Conservation (phyloP, 2,329 filamentous ascomycete genomes). For the Colletotrichum magnum region DNA sequence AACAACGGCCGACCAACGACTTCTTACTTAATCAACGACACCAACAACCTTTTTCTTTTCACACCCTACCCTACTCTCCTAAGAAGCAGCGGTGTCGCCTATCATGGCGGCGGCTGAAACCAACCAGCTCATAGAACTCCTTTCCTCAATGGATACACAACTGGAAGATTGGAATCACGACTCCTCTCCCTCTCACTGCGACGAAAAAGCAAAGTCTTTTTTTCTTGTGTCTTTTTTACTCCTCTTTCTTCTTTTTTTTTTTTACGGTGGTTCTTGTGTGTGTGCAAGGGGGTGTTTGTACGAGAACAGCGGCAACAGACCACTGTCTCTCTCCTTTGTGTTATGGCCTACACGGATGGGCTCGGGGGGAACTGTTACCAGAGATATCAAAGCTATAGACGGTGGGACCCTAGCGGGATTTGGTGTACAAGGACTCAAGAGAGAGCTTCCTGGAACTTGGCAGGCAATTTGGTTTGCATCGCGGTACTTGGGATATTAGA, state of each 20-base stretch:
- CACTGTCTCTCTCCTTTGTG: conserved; percentile 20
- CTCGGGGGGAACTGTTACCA: conserved; percentile 1
- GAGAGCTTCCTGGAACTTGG: conserved; percentile 14
- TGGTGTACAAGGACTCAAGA: conserved; percentile 25
- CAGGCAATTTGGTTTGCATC: background rate
- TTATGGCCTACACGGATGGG: conserved; percentile 19
- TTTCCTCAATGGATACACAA: conserved; percentile 26
- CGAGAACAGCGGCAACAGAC: conserved; percentile 8
- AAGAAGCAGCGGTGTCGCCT: conserved; percentile 28
- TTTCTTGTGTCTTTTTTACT: conserved; percentile 12
- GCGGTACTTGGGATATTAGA: too few relatives aligned
- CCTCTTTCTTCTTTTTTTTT: background rate
- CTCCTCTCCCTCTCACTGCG: conserved; percentile 27
- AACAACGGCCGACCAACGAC: conserved; percentile 33
- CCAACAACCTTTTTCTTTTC: background rate
- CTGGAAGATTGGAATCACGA: conserved; percentile 34
- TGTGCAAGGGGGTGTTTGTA: conserved; percentile 15
- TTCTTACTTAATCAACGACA: conserved; percentile 33
- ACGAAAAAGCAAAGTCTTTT: conserved; percentile 34
- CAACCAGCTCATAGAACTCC: conserved; percentile 30
- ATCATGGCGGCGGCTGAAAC: conserved; percentile 9
- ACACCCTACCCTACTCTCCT: conserved; percentile 1
- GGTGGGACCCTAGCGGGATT: conserved; percentile 11
- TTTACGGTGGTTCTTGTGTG: conserved; percentile 6
- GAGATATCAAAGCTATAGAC: conserved; percentile 37